Conservation (phyloP, 441 rosid species). For the Heliophila coronopifolia region DNA sequence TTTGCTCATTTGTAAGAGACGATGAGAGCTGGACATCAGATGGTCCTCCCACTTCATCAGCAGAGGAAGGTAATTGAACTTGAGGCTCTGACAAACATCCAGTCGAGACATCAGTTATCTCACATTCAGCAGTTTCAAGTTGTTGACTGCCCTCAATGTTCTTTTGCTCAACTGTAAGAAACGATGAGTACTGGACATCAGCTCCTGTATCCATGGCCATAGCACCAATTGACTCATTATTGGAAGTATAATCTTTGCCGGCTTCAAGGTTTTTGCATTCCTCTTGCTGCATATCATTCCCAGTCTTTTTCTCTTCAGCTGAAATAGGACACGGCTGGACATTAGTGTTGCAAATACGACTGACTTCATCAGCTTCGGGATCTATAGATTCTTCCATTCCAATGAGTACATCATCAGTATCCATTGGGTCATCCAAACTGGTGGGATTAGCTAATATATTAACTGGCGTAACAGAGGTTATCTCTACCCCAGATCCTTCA, state of each 20-base stretch:
- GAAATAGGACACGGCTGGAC: background rate
- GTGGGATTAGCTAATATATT: constrained; percentile 4
- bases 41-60: too few species aligned
- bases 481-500: constrained; percentile 1
- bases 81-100: constrained; percentile 1
- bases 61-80: constrained; percentile 1
- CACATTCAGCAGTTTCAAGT: constrained; percentile 11
- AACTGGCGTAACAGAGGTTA: constrained; percentile 2
- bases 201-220: too few species aligned
- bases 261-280: too few species aligned
- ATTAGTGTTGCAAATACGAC: background rate
- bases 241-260: too few species aligned
- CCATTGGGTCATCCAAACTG: constrained; percentile 12
- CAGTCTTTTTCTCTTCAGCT: too few species aligned
- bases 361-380: background rate
- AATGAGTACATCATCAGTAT: too few species aligned
- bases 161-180: background rate
- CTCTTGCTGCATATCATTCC: too few species aligned
- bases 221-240: too few species aligned
- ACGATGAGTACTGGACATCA: background rate
- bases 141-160: background rate
- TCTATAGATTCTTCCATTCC: constrained; percentile 17
- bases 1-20: background rate
- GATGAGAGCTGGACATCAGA: background rate
- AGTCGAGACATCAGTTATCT: background rate